phyloP scores from a whole-genome alignment of 1,284 basidiomycete genomes.

The Cryptococcus wingfieldii region DNA sequence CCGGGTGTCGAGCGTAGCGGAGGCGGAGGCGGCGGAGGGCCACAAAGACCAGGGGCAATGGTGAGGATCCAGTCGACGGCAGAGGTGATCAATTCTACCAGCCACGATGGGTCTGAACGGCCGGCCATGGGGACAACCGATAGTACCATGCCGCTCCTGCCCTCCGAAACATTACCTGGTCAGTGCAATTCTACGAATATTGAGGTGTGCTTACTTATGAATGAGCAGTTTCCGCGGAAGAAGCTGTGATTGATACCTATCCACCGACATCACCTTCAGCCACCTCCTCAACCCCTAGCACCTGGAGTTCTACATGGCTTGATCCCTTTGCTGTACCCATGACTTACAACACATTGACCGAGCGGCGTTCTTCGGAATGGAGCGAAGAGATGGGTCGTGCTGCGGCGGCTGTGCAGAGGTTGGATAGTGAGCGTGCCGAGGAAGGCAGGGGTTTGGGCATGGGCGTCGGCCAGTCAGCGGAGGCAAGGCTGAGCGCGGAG shows the following conservation, averaged over 20 bases:
- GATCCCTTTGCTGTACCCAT: conserved; percentile 14
- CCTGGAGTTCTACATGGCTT: conserved; percentile 10
- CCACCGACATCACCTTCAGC: conserved; percentile 2
- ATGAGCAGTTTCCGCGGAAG: conserved; percentile 12
- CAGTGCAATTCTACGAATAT: neutral
- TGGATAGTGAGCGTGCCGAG: neutral
- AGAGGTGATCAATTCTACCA: neutral
- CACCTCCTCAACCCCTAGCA: conserved; percentile 3
- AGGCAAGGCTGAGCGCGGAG: neutral
- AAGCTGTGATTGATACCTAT: conserved; percentile 20
- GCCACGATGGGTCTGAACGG: conserved; percentile 5
- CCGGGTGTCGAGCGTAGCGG: too few species aligned
- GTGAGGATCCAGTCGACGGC: neutral
- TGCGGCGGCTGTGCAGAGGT: neutral
- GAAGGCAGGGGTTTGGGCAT: neutral
- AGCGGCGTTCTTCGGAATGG: conserved; percentile 14
- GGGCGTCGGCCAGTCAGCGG: neutral
- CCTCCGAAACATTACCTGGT: neutral
- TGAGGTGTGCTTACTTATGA: neutral
- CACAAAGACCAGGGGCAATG: conserved; percentile 5
- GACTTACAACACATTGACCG: neutral
- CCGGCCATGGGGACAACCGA: conserved; percentile 25
- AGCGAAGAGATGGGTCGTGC: conserved; percentile 5
- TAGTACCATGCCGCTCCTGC: conserved; percentile 15
- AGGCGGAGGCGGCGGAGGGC: neutral